A percentile compares a stretch with the other conserved stretches of the same genome.
Evolutionary conservation across 305 asterid genomes (phyloP).

Genomic region (Fraxinus velutina): DNA sequence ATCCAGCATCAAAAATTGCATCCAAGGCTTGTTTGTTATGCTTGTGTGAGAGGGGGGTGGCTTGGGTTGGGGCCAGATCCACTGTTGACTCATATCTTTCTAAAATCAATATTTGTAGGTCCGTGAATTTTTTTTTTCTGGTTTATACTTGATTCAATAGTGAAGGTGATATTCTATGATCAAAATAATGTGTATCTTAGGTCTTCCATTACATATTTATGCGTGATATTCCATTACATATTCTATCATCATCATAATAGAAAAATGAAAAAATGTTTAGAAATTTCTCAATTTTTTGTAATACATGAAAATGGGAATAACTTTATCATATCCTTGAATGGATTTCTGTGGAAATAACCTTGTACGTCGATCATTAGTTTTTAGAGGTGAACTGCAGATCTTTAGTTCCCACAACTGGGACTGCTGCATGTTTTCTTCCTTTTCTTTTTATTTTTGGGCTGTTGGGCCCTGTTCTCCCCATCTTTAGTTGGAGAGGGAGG

Average conservation of each 20-base stretch:
- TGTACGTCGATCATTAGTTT: neutral
- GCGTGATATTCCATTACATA: neutral
- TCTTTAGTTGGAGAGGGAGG: conserved; percentile 4
- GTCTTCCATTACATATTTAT: neutral
- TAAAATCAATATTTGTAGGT: neutral
- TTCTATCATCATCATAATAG: neutral
- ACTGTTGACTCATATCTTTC: neutral
- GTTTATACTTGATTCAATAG: neutral
- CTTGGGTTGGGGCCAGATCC: neutral
- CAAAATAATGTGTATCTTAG: neutral
- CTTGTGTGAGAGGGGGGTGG: neutral
- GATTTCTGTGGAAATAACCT: neutral
- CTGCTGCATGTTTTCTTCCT: neutral
- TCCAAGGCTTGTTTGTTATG: neutral
- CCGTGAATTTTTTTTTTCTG: neutral
- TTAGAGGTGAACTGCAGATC: neutral
- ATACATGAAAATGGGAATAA: neutral
- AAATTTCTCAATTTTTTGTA: neutral
- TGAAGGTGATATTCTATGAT: neutral
- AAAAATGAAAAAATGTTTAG: neutral
- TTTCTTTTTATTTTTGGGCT: neutral
- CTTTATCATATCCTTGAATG: neutral
- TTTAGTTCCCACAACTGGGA: neutral
- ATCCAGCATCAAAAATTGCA: neutral
- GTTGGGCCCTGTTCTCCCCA: neutral